phyloP scores from a whole-genome alignment of 2,329 filamentous ascomycete genomes.

The Zarea fungicola region DNA sequence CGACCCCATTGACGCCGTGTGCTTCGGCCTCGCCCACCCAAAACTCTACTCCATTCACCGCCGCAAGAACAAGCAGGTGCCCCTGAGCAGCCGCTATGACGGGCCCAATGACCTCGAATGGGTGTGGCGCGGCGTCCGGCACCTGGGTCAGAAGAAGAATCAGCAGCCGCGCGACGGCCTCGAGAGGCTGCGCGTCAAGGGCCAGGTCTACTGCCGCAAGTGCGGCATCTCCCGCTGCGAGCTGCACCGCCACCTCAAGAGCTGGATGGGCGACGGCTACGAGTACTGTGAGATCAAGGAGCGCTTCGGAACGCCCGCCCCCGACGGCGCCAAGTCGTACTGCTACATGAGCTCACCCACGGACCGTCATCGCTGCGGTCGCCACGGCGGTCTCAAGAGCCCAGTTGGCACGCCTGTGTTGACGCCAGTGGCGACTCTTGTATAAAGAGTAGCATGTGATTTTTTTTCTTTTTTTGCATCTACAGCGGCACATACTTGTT shows the following conservation, averaged over 20 bases:
- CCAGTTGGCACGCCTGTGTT: background rate
- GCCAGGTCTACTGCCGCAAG: constrained; percentile 58
- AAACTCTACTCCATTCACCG: constrained; percentile 55
- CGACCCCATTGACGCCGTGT: constrained; percentile 60
- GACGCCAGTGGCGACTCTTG: background rate
- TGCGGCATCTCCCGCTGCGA: constrained; percentile 58
- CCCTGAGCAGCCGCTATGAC: constrained; percentile 50
- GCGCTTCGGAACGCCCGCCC: constrained; percentile 48
- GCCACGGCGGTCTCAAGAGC: constrained; percentile 34
- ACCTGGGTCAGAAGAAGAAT: constrained; percentile 26
- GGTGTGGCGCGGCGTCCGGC: constrained; percentile 55
- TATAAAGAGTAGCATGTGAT: background rate
- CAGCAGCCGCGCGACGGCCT: constrained; percentile 25
- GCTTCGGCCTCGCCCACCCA: constrained; percentile 53
- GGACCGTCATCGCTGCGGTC: constrained; percentile 52
- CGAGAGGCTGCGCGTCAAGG: constrained; percentile 46
- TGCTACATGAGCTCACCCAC: constrained; percentile 58
- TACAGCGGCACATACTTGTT: too few relatives aligned
- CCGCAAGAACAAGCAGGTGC: constrained; percentile 50
- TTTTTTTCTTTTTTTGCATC: background rate
- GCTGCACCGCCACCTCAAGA: constrained; percentile 56
- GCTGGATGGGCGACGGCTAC: constrained; percentile 50
- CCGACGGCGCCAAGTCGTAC: constrained; percentile 40
- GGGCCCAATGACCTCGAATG: constrained; percentile 61
- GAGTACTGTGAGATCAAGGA: constrained; percentile 59